Percentiles rank a stretch among this genome's conserved stretches.
These are phyloP conservation scores for Talaromyces sp. DNA, from an alignment of 2,329 filamentous ascomycete species.

Conservation along the genomic window DNA sequence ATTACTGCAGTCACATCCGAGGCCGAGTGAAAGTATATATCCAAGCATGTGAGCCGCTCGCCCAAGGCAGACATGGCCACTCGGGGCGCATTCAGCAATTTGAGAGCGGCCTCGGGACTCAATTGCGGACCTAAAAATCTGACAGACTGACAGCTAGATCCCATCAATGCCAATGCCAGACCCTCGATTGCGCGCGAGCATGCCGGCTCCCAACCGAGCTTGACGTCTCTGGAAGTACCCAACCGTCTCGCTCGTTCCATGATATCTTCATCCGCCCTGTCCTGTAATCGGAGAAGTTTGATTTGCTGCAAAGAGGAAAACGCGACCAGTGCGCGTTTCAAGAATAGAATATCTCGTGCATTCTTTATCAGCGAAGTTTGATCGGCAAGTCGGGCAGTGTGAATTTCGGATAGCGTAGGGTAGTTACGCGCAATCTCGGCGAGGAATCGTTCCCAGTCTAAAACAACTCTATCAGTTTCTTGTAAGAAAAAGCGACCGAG, in stretches of 20 bases:
- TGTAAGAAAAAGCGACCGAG: not conserved
- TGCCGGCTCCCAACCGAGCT: slow-evolving; percentile 61
- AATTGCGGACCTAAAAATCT: slow-evolving; percentile 64
- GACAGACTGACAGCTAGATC: slow-evolving; percentile 56
- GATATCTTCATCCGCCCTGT: slow-evolving; percentile 57
- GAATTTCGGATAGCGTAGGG: slow-evolving; percentile 28
- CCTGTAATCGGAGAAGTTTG: slow-evolving; percentile 62
- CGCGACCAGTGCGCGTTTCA: slow-evolving; percentile 56
- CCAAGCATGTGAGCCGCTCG: slow-evolving; percentile 59
- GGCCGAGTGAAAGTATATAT: slow-evolving; percentile 62
- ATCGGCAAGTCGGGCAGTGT: slow-evolving; percentile 36
- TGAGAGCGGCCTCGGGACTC: slow-evolving; percentile 58
- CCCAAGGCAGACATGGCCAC: slow-evolving; percentile 53
- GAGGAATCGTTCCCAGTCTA: slow-evolving; percentile 34
- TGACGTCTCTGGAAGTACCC: slow-evolving; percentile 48
- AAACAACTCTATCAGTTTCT: not conserved
- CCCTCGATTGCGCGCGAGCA: slow-evolving; percentile 62
- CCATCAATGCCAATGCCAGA: slow-evolving; percentile 57
- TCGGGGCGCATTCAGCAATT: slow-evolving; percentile 50
- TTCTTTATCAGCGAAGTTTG: slow-evolving; percentile 50
- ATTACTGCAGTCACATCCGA: slow-evolving; percentile 59
- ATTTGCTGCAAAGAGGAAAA: slow-evolving; percentile 64
- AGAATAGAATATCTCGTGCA: slow-evolving; percentile 52
- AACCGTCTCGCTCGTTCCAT: slow-evolving; percentile 53
- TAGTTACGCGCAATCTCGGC: slow-evolving; percentile 25